phyloP scores from a whole-genome alignment of 441 rosid species.

The Geranium incanum region DNA sequence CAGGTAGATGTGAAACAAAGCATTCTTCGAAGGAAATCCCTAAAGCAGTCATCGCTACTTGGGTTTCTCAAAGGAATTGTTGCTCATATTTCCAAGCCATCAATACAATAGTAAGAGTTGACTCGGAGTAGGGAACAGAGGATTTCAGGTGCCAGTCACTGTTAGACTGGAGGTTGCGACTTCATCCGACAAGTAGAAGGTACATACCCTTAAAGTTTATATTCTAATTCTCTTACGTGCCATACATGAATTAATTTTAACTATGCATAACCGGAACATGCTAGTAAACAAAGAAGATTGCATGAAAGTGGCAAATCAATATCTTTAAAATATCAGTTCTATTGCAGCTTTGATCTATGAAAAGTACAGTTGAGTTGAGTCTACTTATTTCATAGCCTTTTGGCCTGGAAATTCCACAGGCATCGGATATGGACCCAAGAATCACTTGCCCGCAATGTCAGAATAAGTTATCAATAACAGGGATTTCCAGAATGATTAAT shows the following conservation, averaged over 20 bases:
- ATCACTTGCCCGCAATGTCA: constrained; percentile 17
- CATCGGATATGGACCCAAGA: background rate
- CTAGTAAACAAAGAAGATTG: background rate
- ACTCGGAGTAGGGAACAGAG: background rate
- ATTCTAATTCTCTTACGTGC: background rate
- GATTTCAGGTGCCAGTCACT: background rate
- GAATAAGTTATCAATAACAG: constrained; percentile 7
- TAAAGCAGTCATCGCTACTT: no score
- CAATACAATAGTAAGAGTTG: background rate
- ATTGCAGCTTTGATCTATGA: background rate
- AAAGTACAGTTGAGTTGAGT: background rate
- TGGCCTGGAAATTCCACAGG: background rate
- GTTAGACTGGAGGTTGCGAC: no score
- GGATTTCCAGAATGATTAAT: constrained; percentile 6
- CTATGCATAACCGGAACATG: background rate
- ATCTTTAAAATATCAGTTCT: background rate
- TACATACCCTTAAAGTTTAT: background rate
- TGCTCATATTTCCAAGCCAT: background rate
- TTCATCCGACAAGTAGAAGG: no score
- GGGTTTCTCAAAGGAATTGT: background rate
- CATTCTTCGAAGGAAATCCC: no score
- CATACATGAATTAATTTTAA: background rate
- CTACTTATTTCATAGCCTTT: background rate
- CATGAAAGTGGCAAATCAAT: background rate
- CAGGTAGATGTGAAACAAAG: no score